These are phyloP conservation scores for Nitzschia palea DNA, from an alignment of 108 stramenopile species.

Conservation along the genomic window DNA sequence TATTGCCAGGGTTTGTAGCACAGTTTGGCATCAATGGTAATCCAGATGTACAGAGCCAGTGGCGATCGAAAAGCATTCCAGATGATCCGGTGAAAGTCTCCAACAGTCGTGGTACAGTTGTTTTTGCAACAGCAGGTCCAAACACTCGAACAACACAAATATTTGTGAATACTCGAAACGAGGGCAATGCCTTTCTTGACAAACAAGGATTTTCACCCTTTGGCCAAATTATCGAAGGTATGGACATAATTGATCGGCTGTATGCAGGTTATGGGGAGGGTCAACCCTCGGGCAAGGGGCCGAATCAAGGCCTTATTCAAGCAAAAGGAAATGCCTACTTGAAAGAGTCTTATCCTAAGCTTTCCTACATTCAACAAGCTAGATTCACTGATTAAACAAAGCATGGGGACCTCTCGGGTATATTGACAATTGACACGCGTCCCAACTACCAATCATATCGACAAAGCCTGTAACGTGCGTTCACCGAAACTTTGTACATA, in stretches of 20 bases:
- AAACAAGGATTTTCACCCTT: constrained; percentile 92
- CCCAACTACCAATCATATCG: too few species aligned
- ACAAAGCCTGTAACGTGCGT: too few species aligned
- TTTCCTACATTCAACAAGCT: constrained; percentile 76
- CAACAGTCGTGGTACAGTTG: constrained; percentile 84
- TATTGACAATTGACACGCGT: too few species aligned
- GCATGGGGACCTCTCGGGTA: too few species aligned
- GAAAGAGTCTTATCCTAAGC: constrained; percentile 67
- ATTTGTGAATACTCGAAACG: constrained; percentile 72
- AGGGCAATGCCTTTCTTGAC: constrained; percentile 86
- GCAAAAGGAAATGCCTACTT: constrained; percentile 76
- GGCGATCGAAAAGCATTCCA: constrained; percentile 50
- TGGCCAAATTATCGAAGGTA: constrained; percentile 87
- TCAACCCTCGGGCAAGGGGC: constrained; percentile 75
- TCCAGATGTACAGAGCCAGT: constrained; percentile 67
- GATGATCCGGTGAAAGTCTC: constrained; percentile 88
- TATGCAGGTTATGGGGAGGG: constrained; percentile 93
- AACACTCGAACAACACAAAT: constrained; percentile 91
- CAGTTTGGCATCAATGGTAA: constrained; percentile 93
- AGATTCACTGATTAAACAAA: constrained; percentile 31
- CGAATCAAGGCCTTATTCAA: constrained; percentile 82
- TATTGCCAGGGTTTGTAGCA: constrained; percentile 86
- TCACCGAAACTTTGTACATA: too few species aligned
- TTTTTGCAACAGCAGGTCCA: constrained; percentile 90
- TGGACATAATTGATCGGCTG: constrained; percentile 86